Conservation (phyloP, 805 yeast species). For the Yamadazyma takamatsuzukensis region DNA sequence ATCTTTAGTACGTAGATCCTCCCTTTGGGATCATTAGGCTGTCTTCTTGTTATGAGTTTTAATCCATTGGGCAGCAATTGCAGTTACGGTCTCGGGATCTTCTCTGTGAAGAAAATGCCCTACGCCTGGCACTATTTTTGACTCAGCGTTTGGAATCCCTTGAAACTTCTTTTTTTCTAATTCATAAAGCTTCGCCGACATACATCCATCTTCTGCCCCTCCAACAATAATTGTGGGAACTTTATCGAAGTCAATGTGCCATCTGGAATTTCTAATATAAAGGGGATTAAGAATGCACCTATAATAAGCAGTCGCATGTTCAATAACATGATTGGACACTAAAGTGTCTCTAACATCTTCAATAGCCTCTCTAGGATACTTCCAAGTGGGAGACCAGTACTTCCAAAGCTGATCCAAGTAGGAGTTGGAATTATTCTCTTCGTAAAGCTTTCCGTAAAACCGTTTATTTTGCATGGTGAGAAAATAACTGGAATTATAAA, state of each 20-base stretch:
- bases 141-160: slow-evolving; percentile 14
- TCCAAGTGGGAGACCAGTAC: slow-evolving; percentile 40
- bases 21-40: too few species aligned
- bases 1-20: too few species aligned
- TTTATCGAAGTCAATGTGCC: slow-evolving; percentile 28
- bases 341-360: slow-evolving; percentile 26
- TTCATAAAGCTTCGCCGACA: slow-evolving; percentile 24
- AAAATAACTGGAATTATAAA: slow-evolving; percentile 33
- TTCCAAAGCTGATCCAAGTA: slow-evolving; percentile 33
- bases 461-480: slow-evolving; percentile 30
- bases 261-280: slow-evolving; percentile 16
- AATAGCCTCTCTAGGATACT: slow-evolving; percentile 21
- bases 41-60: too few species aligned
- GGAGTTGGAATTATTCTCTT: slow-evolving; percentile 12
- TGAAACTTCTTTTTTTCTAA: slow-evolving; percentile 18
- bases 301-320: slow-evolving; percentile 38
- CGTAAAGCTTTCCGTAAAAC: slow-evolving; percentile 19
- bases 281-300: slow-evolving; percentile 23
- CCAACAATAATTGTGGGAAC: slow-evolving; percentile 36
- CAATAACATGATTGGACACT: slow-evolving; percentile 21
- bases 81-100: slow-evolving; percentile 27
- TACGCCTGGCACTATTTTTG: slow-evolving; percentile 6
- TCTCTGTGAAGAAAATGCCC: slow-evolving; percentile 43
- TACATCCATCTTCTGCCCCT: slow-evolving; percentile 40
- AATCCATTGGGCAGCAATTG: slow-evolving; percentile 27